Evolutionary conservation across 2,329 filamentous ascomycete genomes (phyloP).

Genomic region (Leptodontidium sp.): DNA sequence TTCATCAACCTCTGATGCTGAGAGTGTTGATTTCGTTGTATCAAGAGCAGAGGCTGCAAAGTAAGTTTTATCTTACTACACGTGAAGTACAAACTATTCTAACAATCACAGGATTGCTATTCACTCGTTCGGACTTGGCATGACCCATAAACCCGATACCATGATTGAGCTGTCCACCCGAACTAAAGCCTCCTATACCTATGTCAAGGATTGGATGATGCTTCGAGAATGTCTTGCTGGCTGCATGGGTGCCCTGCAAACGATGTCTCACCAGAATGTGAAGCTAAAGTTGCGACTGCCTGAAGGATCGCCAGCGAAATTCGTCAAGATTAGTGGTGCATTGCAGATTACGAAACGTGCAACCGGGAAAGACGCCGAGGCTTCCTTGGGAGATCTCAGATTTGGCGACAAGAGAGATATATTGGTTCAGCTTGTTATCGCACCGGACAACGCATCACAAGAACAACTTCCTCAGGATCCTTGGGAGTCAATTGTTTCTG

Average conservation of each 20-base stretch:
- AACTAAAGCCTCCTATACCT: slow-evolving; percentile 96
- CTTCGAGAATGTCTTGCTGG: slow-evolving; percentile 94
- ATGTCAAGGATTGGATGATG: slow-evolving; percentile 99
- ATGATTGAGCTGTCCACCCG: slow-evolving; percentile 97
- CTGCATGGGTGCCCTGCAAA: slow-evolving; percentile 90
- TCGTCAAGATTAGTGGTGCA: slow-evolving; percentile 97
- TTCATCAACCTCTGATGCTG: slow-evolving; percentile 90
- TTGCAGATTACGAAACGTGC: slow-evolving; percentile 96
- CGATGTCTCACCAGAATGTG: slow-evolving; percentile 96
- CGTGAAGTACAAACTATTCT: slow-evolving; percentile 1
- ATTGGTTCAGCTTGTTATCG: slow-evolving; percentile 90
- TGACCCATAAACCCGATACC: slow-evolving; percentile 97
- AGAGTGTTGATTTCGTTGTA: slow-evolving; percentile 97
- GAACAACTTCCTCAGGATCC: slow-evolving; percentile 91
- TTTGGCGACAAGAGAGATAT: slow-evolving; percentile 97
- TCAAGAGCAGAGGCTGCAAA: slow-evolving; percentile 97
- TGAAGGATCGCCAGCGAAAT: slow-evolving; percentile 96
- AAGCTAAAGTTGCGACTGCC: slow-evolving; percentile 94
- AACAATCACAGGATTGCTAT: slow-evolving; percentile 75
- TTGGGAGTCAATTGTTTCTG: slow-evolving; percentile 97
- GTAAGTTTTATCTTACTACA: slow-evolving; percentile 57
- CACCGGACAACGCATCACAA: slow-evolving; percentile 79
- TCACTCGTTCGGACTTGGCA: slow-evolving; percentile 93
- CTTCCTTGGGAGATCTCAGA: slow-evolving; percentile 86
- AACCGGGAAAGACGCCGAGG: slow-evolving; percentile 92